A percentile compares a stretch with the other conserved stretches of the same genome.
Conservation (phyloP, 345 rosid species). For the Combretum micranthum region DNA sequence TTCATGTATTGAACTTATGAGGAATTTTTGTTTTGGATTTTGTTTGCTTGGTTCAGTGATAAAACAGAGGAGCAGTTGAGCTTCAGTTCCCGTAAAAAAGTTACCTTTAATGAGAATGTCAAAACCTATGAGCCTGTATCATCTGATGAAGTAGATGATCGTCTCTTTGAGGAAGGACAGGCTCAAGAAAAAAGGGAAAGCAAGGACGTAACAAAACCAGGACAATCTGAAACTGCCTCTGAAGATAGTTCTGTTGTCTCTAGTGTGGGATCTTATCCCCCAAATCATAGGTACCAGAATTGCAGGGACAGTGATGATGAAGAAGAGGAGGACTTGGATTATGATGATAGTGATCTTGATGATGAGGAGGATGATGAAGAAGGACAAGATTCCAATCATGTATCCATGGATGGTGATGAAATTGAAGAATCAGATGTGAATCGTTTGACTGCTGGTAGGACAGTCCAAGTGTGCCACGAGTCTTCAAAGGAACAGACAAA, state of each 20-base stretch:
- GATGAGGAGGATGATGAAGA: slow-evolving; percentile 23
- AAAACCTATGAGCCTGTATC: slow-evolving; percentile 53
- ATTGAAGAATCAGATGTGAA: slow-evolving; percentile 8
- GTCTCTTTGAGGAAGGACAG: slow-evolving; percentile 14
- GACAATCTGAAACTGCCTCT: slow-evolving; percentile 35
- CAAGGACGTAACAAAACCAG: slow-evolving; percentile 18
- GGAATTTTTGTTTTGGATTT: not conserved
- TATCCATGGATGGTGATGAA: slow-evolving; percentile 21
- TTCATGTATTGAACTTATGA: not conserved
- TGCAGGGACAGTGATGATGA: slow-evolving; percentile 73
- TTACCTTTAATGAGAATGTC: slow-evolving; percentile 65
- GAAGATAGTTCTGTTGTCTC: slow-evolving; percentile 38
- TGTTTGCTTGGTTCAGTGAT: slow-evolving; percentile 21
- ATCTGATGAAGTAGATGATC: slow-evolving; percentile 37
- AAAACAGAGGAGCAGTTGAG: slow-evolving; percentile 38
- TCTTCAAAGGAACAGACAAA: slow-evolving; percentile 21
- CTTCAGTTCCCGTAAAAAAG: slow-evolving; percentile 51
- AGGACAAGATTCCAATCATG: slow-evolving; percentile 19
- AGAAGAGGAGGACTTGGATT: slow-evolving; percentile 33
- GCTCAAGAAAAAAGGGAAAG: slow-evolving; percentile 15
- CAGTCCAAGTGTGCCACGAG: slow-evolving; percentile 3
- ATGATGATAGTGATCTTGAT: slow-evolving; percentile 33
- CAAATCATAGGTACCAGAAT: slow-evolving; percentile 56
- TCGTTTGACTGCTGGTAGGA: slow-evolving; percentile 17
- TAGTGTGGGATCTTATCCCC: slow-evolving; percentile 51